Base-by-base conservation (phyloP, 345 rosid genomes). In the Populus davidiana region DNA sequence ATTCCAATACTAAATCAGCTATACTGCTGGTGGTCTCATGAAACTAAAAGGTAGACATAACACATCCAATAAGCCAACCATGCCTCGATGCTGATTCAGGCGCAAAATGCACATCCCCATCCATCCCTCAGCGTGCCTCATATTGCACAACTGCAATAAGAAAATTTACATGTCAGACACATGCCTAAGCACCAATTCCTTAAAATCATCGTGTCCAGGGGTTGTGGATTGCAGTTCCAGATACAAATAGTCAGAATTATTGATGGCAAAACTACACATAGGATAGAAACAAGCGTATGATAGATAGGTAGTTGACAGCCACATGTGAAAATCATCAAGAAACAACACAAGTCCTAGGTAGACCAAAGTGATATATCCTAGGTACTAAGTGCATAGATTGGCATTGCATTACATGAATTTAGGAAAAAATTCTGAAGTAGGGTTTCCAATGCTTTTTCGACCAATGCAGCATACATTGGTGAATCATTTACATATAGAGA, bases 121-220 rank as follows among this genome's bases (percentile, higher is more conserved):
- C 41, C 65, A 29, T 21, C 23, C 2, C 41, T 90, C 41, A 92
- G 71, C 89, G 91, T 59, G 93, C 94, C 85, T 88, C 90, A 23
- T 89, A 90, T 73, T 92, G 91, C 74, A 90, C 88, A 85, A 89
- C 97, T 89, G 89, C 86, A 86, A 52, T 49, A 64, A 81, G 71
- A 44, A 74, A 69, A 41, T 18, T 44, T 35, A 18, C 0, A 12
- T 8, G 67, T 86, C 50, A 81, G 50, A 29, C 41, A 61, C 56
- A 35, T 39, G 16, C 8, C 38, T 10, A 6, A 62, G 66, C 66
- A 67, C 27, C 29, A 8, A 39, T 59, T 29, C 31, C 17, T 23
- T n/a, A 54, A 33, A 39, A 39, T 16, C 35, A 16, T 7, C 10
- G 3, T 2, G 69, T 29, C 0, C 31, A 72, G 7, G 23, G 13